Conservation (phyloP, 371 early-diverging fungal species). For the Parasitella parasitica region DNA sequence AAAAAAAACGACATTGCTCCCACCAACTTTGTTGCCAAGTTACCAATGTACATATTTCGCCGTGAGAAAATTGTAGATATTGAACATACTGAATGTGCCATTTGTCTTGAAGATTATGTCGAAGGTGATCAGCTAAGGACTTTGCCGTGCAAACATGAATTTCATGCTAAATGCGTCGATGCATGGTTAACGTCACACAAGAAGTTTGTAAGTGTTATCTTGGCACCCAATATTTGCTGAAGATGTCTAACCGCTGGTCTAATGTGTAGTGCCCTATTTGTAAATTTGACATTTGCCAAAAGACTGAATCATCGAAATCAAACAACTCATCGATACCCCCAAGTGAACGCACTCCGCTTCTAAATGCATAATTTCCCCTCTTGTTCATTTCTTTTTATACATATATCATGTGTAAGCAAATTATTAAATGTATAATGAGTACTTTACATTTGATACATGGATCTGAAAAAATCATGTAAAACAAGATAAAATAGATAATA, state of each 20-base stretch:
- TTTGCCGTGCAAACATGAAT: conserved; percentile 91
- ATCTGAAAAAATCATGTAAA: too few species aligned
- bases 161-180: conserved; percentile 93
- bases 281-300: conserved; percentile 49
- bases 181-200: conserved; percentile 82
- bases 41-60: conserved; percentile 69
- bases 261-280: conserved; percentile 44
- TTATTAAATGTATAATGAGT: too few species aligned
- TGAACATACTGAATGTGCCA: conserved; percentile 84
- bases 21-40: conserved; percentile 62
- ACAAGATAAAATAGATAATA: too few species aligned
- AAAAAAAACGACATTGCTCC: conserved; percentile 78
- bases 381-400: background rate
- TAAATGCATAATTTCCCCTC: conserved; percentile 25
- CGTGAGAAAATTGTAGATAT: conserved; percentile 39
- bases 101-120: conserved; percentile 92
- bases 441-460: too few species aligned
- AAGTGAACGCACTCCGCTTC: conserved; percentile 44
- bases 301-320: conserved; percentile 22
- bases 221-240: too few species aligned
- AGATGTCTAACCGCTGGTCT: too few species aligned
- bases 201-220: conserved; percentile 63
- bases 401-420: too few species aligned
- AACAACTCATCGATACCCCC: conserved; percentile 9
- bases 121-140: conserved; percentile 80